A percentile compares a stretch with the other conserved stretches of the same genome.
Conservation (phyloP, 768 basidiomycete species). For the Candolleomyces efflorescens region DNA sequence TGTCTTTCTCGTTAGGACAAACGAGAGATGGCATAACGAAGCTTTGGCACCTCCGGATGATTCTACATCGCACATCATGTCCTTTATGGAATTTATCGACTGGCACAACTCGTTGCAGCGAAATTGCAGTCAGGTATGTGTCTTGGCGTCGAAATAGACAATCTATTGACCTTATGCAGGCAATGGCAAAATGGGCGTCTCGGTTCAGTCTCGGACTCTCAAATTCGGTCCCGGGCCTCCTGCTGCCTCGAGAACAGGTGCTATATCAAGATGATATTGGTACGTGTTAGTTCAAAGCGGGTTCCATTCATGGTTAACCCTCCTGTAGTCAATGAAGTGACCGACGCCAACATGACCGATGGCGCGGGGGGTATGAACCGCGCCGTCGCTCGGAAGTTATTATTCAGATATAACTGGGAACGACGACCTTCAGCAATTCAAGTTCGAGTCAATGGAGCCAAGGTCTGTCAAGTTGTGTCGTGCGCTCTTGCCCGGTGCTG, state of each 20-base stretch:
- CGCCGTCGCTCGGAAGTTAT: conserved; percentile 29
- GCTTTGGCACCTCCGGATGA: conserved; percentile 10
- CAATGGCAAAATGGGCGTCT: conserved; percentile 62
- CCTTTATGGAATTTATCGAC: conserved; percentile 45
- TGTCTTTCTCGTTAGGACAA: conserved; percentile 52
- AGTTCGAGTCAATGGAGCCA: conserved; percentile 43
- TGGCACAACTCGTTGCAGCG: conserved; percentile 49
- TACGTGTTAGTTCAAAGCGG: conserved; percentile 19
- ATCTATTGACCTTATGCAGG: conserved; percentile 26
- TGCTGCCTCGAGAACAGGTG: conserved; percentile 34
- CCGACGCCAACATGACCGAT: conserved; percentile 49
- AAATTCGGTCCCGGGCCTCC: conserved; percentile 55
- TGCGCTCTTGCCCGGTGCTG: neutral
- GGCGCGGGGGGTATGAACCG: conserved; percentile 47
- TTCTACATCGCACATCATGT: conserved; percentile 20
- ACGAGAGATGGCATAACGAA: conserved; percentile 33
- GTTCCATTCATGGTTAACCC: neutral
- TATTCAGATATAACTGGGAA: conserved; percentile 30
- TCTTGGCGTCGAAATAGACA: neutral
- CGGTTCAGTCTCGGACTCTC: conserved; percentile 60
- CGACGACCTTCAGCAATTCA: conserved; percentile 46
- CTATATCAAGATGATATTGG: conserved; percentile 43
- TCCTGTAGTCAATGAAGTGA: conserved; percentile 6
- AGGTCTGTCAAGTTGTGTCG: conserved; percentile 26
- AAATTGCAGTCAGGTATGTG: conserved; percentile 47